Evolutionary conservation across 345 rosid species (phyloP), one percentile per base, ranked within the genome.

Genomic region (Erucastrum elatum): DNA sequence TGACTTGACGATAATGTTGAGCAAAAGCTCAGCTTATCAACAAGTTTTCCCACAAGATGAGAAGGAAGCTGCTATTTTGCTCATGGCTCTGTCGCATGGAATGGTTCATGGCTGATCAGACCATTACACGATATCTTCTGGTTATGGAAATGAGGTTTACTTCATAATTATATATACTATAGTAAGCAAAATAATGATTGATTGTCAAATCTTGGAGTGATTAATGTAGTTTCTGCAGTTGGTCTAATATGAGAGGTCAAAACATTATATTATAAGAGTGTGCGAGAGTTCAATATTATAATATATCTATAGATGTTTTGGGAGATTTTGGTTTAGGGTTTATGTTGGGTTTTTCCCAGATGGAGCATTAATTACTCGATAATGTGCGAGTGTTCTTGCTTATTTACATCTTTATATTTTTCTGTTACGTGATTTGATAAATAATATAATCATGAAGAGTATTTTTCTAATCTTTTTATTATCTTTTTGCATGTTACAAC

Each of bases 21-120:
- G 92, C 76, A 88, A 90, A 75, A 87, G 84, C 72, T 86, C 96
- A 5, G 85, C 91, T 63, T 90, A 84, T 75, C 93, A 90, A 64
- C 82, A 81, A 81, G 88, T 90, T 78, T 94, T 92, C 77, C 98
- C 97, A 68, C 98, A 90, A 79, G 98, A 92, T 51, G 98, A 94
- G 85, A 92, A 92, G 82, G 97, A 94, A 84, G 98, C 94, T 13
- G 98, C 98, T 13, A 86, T 94, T 78, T 87, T 94, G 58, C 91
- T 94, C 35, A 94, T 94, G 97, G 97, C 98, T 76, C 76, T 94
- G 49, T 94, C 98, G 8, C 87, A 89, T 66, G 98, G 98, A 27
- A 83, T 94, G 53, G 95, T 92, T 69, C 92, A 81, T 26, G 87
- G 91, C 60, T 87, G 83, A 87, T 69, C 73, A 77, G 39, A 72